Evolutionary conservation across 2,329 filamentous ascomycete species (phyloP), one percentile per base, ranked within the genome.

Genomic region (Didymella glomerata): DNA sequence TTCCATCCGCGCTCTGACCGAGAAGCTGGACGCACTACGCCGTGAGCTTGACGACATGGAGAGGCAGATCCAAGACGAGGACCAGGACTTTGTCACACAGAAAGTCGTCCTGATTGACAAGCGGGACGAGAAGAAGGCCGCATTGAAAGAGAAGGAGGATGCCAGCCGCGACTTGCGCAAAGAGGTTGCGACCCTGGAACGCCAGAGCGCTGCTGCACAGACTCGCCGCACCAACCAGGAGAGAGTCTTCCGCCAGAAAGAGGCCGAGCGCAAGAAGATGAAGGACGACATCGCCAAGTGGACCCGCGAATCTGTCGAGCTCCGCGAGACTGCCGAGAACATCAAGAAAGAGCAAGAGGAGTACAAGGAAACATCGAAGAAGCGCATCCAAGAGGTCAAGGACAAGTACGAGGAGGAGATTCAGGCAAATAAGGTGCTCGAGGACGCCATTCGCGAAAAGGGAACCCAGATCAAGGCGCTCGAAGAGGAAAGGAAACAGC

Each of bases 121-220:
- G 69, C 90, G 92, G 60, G 91, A 96, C 65, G 85, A 89, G 49
- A 88, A 97, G 74, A 89, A 86, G 69, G 88, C 89, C 62, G 84
- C 88, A 20, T 83, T 95, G 53, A 95, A 91, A 74, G 92, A 96
- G 71, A 97, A 96, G 76, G 94, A 98, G 65, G 92, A 96, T 70
- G 90, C 89, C 49, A 97, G 92, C 48, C 88, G 91, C 44, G 92
- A 93, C 71, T 79, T 97, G 53, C 92, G 90, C 70, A 90, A 90
- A 62, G 89, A 94, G 72, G 88, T 96, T 52, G 89, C 91, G 51
- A 87, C 86, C 45, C 87, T 93, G 6, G 92, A 96, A 75, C 88
- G 92, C 52, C 84, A 91, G 64, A 97, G 96, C 81, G 88, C 92
- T 47, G 85, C 88, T 4, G 90, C 91, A 1, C 90, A 96, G 72